Evolutionary conservation across 441 rosid species (phyloP), one percentile per base, ranked within the genome.

Genomic region (Gossypium gossypioides): DNA sequence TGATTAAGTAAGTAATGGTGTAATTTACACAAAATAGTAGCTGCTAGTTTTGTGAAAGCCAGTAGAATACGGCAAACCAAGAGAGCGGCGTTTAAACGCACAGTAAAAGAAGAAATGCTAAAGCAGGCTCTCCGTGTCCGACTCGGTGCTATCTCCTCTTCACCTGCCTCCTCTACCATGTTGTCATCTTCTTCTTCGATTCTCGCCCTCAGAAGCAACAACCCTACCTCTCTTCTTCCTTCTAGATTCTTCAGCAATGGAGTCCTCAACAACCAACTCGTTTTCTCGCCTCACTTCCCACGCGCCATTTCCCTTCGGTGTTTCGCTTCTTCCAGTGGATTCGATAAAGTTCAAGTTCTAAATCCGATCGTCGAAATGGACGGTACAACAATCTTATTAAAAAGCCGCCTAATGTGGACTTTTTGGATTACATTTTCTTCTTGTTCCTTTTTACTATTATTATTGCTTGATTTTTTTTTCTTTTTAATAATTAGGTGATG

Each of bases 321-420:
- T 50, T 89, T 89, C 80, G 87, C 96, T 24, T 86, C 92, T 71
- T 80, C 87, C 7, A 61, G 79, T 18, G 88, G 77, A 46, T 84
- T 87, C 71, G 91, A 92, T 75, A 85, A 78, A 73, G 83, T 94
- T 68, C 81, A 81, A 80, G 92, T 94, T 71, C 85, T 82, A 68
- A 94, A 90, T 34, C 97, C 97, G 16, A 82, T 92, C 72, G 97
- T 91, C 40, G 97, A 94, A 81, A 91, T 94, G 97, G 97, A 94
- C 77, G 99, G 97, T 90, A 79, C 25, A 6, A 6, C 10, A 5
- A 21, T 42, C 1, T 8, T 0, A 18, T 19, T 54, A 42, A 84
- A 78, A 69, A 79, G 46, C 24, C n/a, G 16, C 0, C 25, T 6
- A n/a, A 22, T 46, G 6, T n/a, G 56, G 51, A 66, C 22, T 0